Base-by-base conservation (phyloP, 2,329 filamentous ascomycete genomes). In the Botrytis hyacinthi region DNA sequence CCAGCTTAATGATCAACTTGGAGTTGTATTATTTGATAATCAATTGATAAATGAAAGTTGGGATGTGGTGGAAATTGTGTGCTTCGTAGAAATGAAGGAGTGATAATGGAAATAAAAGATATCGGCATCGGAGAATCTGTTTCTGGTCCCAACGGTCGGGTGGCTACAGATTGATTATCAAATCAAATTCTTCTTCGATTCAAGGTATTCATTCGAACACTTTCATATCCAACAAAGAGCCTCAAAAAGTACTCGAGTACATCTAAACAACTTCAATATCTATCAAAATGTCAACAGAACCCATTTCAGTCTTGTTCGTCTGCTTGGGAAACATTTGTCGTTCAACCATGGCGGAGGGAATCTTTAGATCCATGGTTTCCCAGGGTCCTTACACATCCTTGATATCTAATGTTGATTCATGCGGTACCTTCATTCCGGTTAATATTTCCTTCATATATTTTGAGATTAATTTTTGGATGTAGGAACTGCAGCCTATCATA, bases 291-390 rank as follows among this genome's bases (percentile, higher is more conserved):
- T 62, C 51, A 16, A 37, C 68, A 18, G 79, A 80, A n/a, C 75
- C 78, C 4, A 80, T 93, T 72, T 94, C 91, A 3, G 92, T 98
- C 54, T 89, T 98, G 70, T 98, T 98, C 81, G 95, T 98, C 78
- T 99, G 96, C 84, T 87, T 98, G 48, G 96, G 96, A 82, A 99
- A 99, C 83, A 98, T 98, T 80, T 99, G 94, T 82, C 87, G 88
- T 75, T 97, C 94, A 12, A 93, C 96, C 46, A 98, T 99, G 96
- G 94, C 95, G 63, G 95, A 98, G 85, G 96, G 93, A 68, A 93
- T 97, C 77, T 98, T 99, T 84, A 89, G 90, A 74, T 88, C 91
- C 74, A 84, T 96, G 59, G 87, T 87, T 59, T 86, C 88, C 77
- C 88, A 91, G 74, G 83, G 87, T 65, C 85, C 88, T 37, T 90